phyloP scores from a whole-genome alignment of 306 rosid genomes.

The Biancaea sappan region DNA sequence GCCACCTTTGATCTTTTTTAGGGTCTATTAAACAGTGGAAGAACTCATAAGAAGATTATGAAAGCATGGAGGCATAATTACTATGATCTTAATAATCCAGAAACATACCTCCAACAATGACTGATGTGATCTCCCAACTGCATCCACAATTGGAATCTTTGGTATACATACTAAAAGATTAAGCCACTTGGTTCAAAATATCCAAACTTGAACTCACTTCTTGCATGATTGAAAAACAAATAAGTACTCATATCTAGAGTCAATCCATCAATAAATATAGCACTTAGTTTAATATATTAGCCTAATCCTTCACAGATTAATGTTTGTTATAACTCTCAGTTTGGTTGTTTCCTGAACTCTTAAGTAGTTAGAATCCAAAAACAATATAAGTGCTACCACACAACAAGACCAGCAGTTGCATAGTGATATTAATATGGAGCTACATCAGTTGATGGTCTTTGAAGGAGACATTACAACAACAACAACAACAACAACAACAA shows the following conservation, averaged over 20 bases:
- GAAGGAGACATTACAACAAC: too few relatives aligned
- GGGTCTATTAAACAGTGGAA: slow-evolving; percentile 51
- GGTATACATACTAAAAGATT: slow-evolving; percentile 26
- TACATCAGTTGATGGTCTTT: neutral
- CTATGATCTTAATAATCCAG: neutral
- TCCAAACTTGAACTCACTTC: neutral
- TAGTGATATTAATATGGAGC: neutral
- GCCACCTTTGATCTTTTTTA: slow-evolving; percentile 57
- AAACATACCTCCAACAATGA: slow-evolving; percentile 61
- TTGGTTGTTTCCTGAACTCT: too few relatives aligned
- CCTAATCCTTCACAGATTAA: neutral
- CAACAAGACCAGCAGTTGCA: neutral
- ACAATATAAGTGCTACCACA: neutral
- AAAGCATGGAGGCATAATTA: slow-evolving; percentile 1
- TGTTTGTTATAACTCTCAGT: neutral
- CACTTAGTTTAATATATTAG: neutral
- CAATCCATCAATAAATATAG: slow-evolving; percentile 1
- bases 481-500: too few relatives aligned
- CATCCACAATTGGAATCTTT: slow-evolving; percentile 43
- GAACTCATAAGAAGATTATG: slow-evolving; percentile 23
- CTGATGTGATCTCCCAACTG: slow-evolving; percentile 82
- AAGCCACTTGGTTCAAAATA: neutral
- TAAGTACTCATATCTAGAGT: neutral
- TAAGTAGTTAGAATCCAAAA: neutral
- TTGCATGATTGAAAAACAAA: slow-evolving; percentile 15